Percentiles rank a stretch among this genome's conserved stretches.
Evolutionary conservation across 2,329 filamentous ascomycete species (phyloP).

Genomic region (Colletotrichum sp.): DNA sequence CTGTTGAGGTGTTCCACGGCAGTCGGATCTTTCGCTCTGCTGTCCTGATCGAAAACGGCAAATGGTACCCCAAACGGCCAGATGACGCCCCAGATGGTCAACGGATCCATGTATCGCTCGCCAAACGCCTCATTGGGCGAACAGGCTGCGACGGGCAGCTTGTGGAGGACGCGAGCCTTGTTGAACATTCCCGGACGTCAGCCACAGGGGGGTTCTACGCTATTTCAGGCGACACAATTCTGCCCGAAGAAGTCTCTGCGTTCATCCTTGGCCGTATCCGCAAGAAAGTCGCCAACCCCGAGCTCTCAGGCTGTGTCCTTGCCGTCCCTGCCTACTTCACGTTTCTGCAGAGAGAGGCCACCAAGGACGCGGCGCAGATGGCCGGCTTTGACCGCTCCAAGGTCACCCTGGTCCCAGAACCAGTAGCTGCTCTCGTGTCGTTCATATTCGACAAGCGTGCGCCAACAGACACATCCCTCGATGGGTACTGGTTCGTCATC

Average conservation of each 20-base stretch:
- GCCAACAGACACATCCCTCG: not conserved
- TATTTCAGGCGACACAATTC: not conserved
- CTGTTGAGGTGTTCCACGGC: not conserved
- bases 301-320: not conserved
- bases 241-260: not conserved
- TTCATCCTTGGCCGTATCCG: not conserved
- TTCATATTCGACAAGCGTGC: not conserved
- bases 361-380: not conserved
- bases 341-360: not conserved
- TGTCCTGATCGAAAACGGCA: not conserved
- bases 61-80: not conserved
- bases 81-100: not conserved
- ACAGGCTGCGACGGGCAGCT: not conserved
- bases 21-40: not conserved
- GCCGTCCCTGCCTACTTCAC: not conserved
- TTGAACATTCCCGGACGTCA: not conserved
- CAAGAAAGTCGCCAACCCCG: not conserved
- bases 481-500: not conserved
- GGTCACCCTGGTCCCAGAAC: not conserved
- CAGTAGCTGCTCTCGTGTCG: not conserved
- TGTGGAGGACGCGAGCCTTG: not conserved
- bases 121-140: not conserved
- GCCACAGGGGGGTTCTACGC: fast-evolving
- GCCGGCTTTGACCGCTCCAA: not conserved
- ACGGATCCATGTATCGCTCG: not conserved